phyloP scores from a whole-genome alignment of 2,329 filamentous ascomycete species.

The Colletotrichum sidae region DNA sequence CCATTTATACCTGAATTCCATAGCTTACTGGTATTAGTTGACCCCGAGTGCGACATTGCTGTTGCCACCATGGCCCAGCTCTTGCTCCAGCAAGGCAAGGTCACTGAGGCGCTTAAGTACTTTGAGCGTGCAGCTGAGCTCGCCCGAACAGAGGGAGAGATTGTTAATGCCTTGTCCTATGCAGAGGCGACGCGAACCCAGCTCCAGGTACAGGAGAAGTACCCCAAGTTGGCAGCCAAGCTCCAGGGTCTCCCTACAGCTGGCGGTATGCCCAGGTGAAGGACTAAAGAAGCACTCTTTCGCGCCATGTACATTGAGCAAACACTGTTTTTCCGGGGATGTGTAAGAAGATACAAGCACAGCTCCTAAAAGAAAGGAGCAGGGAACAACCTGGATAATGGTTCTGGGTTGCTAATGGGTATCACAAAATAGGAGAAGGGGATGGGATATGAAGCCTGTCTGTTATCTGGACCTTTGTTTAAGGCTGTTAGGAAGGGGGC shows the following conservation, averaged over 20 bases:
- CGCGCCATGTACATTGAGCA: conserved; percentile 6
- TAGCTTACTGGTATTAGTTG: conserved; percentile 71
- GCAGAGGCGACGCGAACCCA: conserved; percentile 97
- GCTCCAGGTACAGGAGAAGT: conserved; percentile 90
- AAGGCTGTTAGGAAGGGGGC: conserved; percentile 25
- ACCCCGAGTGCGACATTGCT: conserved; percentile 98
- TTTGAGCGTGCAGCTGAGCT: conserved; percentile 97
- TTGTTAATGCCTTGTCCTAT: conserved; percentile 95
- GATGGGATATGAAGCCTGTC: conserved; percentile 16
- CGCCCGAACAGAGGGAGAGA: conserved; percentile 92
- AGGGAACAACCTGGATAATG: conserved; percentile 13
- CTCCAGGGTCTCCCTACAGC: conserved; percentile 65
- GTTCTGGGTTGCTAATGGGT: conserved; percentile 26
- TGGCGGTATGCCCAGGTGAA: conserved; percentile 37
- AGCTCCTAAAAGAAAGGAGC: conserved; percentile 25
- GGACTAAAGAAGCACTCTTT: not conserved
- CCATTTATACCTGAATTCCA: not conserved
- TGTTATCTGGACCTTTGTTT: conserved; percentile 23
- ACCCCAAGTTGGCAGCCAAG: conserved; percentile 81
- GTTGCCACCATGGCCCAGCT: conserved; percentile 99
- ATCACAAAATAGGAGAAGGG: conserved; percentile 32
- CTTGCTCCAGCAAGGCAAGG: conserved; percentile 96
- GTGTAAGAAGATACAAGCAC: conserved; percentile 33
- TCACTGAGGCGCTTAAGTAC: conserved; percentile 93
- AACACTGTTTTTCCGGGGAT: conserved; percentile 19